Conservation (phyloP, 2,329 filamentous ascomycete species). For the Sporothrix humicola region DNA sequence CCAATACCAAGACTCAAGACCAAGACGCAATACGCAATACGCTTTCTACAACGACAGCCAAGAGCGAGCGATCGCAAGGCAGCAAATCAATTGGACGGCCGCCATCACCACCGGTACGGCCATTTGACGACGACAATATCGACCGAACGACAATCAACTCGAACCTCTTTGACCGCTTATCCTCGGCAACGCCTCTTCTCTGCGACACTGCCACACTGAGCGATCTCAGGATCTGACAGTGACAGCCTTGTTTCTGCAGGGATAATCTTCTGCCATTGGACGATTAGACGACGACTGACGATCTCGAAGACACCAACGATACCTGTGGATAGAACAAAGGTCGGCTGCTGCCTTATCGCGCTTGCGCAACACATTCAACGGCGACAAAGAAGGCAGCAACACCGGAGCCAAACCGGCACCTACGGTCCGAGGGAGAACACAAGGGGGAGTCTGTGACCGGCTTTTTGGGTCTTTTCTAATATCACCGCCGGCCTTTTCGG, state of each 20-base stretch:
- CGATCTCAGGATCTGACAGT: slow-evolving; percentile 11
- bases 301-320: too few relatives aligned
- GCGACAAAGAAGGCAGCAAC: neutral
- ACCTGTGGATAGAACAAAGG: too few relatives aligned
- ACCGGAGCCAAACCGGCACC: neutral
- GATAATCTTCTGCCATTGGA: slow-evolving; percentile 27
- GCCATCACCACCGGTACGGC: too few relatives aligned
- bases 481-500: neutral
- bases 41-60: slow-evolving; percentile 2
- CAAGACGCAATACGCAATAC: too few relatives aligned
- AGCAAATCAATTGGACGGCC: slow-evolving; percentile 8
- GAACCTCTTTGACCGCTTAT: neutral
- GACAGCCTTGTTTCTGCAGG: neutral
- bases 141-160: neutral
- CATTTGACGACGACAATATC: neutral
- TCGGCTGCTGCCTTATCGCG: neutral
- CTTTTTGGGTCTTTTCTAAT: neutral
- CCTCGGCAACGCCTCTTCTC: neutral
- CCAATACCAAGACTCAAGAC: neutral
- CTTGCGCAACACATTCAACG: slow-evolving; percentile 15
- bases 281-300: neutral
- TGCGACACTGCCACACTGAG: neutral
- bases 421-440: neutral
- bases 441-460: neutral
- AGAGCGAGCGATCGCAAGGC: neutral